Conservation (phyloP, 2,329 filamentous ascomycete species). For the Aschersonia sp. region DNA sequence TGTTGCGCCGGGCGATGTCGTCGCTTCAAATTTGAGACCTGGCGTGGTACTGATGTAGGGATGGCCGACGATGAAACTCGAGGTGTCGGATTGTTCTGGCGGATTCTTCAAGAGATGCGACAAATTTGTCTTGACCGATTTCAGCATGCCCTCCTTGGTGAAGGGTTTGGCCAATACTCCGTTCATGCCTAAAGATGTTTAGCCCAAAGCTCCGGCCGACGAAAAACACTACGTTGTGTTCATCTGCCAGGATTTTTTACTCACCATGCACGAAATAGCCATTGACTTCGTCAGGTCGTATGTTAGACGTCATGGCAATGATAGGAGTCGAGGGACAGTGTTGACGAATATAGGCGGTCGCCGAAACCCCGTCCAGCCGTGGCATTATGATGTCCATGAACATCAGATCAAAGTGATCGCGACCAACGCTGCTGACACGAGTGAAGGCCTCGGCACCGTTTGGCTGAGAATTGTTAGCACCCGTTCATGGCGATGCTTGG, state of each 20-base stretch:
- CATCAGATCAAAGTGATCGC: slow-evolving; percentile 47
- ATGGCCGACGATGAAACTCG: slow-evolving; percentile 16
- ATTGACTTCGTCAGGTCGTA: slow-evolving; percentile 87
- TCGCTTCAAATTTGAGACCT: slow-evolving; percentile 34
- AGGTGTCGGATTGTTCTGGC: slow-evolving; percentile 25
- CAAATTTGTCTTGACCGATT: slow-evolving; percentile 79
- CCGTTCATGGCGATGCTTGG: not conserved
- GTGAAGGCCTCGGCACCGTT: slow-evolving; percentile 88
- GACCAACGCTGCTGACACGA: slow-evolving; percentile 47
- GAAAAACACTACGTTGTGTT: no score
- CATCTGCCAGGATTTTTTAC: slow-evolving; percentile 13
- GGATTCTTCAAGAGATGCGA: slow-evolving; percentile 65
- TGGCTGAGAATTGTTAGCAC: slow-evolving; percentile 12
- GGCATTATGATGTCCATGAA: slow-evolving; percentile 98
- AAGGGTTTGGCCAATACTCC: slow-evolving; percentile 96
- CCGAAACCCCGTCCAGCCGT: slow-evolving; percentile 84
- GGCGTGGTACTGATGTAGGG: slow-evolving; percentile 19
- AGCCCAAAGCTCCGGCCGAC: not conserved
- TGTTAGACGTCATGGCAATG: slow-evolving; percentile 98
- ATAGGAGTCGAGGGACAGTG: slow-evolving; percentile 73
- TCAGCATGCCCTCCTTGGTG: slow-evolving; percentile 72
- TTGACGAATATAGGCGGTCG: slow-evolving; percentile 83
- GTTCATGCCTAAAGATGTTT: slow-evolving; percentile 61
- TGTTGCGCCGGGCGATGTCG: slow-evolving; percentile 29
- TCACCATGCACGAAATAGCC: slow-evolving; percentile 95